Conservation (phyloP, 331 rosid genomes). For the Acacia pycnantha region DNA sequence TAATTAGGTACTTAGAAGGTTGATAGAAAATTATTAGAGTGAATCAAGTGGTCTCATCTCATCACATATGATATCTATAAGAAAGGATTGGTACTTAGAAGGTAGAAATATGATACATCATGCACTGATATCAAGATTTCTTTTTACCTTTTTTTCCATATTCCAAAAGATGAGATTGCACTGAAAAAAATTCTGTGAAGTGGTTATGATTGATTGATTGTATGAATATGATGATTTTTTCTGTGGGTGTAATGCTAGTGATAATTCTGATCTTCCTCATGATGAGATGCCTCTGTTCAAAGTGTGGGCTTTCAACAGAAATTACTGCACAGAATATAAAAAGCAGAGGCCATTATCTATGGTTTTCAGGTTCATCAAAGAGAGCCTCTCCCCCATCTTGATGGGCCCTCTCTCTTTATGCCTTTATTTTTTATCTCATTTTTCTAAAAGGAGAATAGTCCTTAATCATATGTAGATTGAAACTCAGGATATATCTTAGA, state of each 20-base stretch:
- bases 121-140: conserved; percentile 24
- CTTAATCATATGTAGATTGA: conserved; percentile 1
- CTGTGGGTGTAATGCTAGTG: conserved; percentile 40
- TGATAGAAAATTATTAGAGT: not conserved
- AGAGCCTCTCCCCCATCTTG: conserved; percentile 35
- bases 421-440: not conserved
- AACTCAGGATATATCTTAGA: not conserved
- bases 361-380: conserved; percentile 33
- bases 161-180: conserved; percentile 7
- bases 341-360: conserved; percentile 32
- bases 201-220: not conserved
- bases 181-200: conserved; percentile 23
- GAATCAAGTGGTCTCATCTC: not conserved
- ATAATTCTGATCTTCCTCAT: conserved; percentile 31
- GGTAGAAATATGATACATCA: not conserved
- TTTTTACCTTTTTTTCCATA: conserved; percentile 11
- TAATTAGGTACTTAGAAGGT: not conserved
- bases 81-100: not conserved
- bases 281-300: conserved; percentile 45
- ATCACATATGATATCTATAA: not conserved
- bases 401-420: conserved; percentile 42
- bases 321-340: conserved; percentile 33
- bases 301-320: conserved; percentile 50
- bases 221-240: conserved; percentile 14
- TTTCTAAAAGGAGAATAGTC: conserved; percentile 38